Conservation (phyloP, 2,329 filamentous ascomycete species). For the Helotiales sp. region DNA sequence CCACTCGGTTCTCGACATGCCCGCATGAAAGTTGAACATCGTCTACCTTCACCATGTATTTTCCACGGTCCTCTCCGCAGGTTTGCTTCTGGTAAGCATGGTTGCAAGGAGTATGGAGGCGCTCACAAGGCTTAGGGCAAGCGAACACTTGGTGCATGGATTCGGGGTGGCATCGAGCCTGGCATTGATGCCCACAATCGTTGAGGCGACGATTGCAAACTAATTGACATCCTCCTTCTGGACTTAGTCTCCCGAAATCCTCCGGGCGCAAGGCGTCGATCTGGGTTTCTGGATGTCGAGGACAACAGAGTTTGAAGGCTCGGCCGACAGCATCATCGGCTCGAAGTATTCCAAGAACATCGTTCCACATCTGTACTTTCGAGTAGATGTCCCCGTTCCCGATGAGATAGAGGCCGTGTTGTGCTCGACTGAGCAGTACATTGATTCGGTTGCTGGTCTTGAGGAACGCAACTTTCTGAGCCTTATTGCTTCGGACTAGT, state of each 20-base stretch:
- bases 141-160: slow-evolving; percentile 52
- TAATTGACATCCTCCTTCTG: slow-evolving; percentile 60
- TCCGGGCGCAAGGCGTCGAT: slow-evolving; percentile 29
- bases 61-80: slow-evolving; percentile 52
- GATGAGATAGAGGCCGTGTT: slow-evolving; percentile 74
- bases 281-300: slow-evolving; percentile 59
- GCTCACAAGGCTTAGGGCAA: slow-evolving; percentile 52
- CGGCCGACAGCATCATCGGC: slow-evolving; percentile 53
- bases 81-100: slow-evolving; percentile 49
- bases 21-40: slow-evolving; percentile 47
- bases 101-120: slow-evolving; percentile 49
- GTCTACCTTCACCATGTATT: slow-evolving; percentile 45
- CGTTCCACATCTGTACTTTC: slow-evolving; percentile 65
- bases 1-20: slow-evolving; percentile 44
- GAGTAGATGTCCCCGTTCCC: slow-evolving; percentile 65
- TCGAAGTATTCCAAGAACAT: slow-evolving; percentile 60
- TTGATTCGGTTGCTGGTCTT: slow-evolving; percentile 71
- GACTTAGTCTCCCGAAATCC: slow-evolving; percentile 49
- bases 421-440: slow-evolving; percentile 68
- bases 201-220: slow-evolving; percentile 37
- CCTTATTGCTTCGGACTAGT: slow-evolving; percentile 70
- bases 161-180: slow-evolving; percentile 53
- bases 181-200: slow-evolving; percentile 55
- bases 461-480: slow-evolving; percentile 67
- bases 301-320: slow-evolving; percentile 60